Conservation (phyloP, 2,329 filamentous ascomycete genomes). For the Fusarium protoensiforme region DNA sequence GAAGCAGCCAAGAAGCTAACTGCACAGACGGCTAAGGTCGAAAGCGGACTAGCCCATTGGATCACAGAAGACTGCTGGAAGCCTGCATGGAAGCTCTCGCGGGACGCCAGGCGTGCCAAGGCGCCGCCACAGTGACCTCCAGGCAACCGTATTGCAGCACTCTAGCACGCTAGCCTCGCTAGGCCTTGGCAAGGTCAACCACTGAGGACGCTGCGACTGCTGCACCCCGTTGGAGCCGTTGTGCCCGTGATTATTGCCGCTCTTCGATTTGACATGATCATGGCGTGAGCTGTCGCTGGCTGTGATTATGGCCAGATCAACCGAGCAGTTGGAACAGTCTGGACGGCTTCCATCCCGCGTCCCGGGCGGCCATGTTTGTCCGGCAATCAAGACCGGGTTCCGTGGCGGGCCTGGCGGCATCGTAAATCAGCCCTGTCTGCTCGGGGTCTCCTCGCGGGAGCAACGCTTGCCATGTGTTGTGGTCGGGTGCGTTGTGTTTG, state of each 20-base stretch:
- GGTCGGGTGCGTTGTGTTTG: slow-evolving; percentile 20
- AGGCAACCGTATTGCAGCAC: slow-evolving; percentile 19
- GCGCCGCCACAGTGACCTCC: slow-evolving; percentile 24
- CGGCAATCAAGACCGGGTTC: slow-evolving; percentile 11
- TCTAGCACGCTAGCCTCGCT: neutral
- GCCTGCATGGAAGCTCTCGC: slow-evolving; percentile 42
- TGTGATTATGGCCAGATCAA: slow-evolving; percentile 25
- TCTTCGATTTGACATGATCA: slow-evolving; percentile 29
- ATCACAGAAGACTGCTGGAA: slow-evolving; percentile 39
- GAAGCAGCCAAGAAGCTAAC: slow-evolving; percentile 30
- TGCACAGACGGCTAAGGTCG: slow-evolving; percentile 12
- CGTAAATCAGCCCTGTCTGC: slow-evolving; percentile 23
- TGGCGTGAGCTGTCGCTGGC: slow-evolving; percentile 30
- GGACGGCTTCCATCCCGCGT: slow-evolving; percentile 12
- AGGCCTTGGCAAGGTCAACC: slow-evolving; percentile 5
- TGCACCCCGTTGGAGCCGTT: slow-evolving; percentile 3
- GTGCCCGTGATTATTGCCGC: slow-evolving; percentile 32
- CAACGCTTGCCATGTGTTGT: slow-evolving; percentile 26
- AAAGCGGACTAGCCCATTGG: slow-evolving; percentile 22
- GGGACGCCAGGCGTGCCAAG: slow-evolving; percentile 18
- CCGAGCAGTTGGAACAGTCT: slow-evolving; percentile 12
- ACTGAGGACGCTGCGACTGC: slow-evolving; percentile 6
- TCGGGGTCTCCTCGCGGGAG: slow-evolving; percentile 14
- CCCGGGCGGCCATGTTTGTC: slow-evolving; percentile 14
- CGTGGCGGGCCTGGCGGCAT: slow-evolving; percentile 7